Base-by-base conservation (phyloP, 2,329 filamentous ascomycete genomes). In the Mollisiaceae sp. region DNA sequence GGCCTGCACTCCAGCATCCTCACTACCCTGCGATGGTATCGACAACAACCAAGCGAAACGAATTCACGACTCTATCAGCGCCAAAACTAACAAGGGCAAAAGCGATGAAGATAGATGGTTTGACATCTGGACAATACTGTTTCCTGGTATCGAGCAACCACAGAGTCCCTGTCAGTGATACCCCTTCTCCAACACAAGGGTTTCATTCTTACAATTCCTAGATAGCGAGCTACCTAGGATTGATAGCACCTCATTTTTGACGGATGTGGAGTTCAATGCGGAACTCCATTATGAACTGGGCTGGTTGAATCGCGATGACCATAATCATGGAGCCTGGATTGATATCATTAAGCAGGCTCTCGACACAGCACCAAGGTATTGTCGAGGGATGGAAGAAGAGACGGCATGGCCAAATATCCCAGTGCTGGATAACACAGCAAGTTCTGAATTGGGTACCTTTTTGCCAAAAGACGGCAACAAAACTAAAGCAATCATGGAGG, bases 51-150 rank as follows among this genome's bases (percentile, higher is more conserved):
- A 45, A 20, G 2, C 2, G 43, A 45, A 4, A n/a, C 43, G 14
- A 18, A 45, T 45, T 45, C 12, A 20, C 9, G 43, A n/a, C n/a
- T 18, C n/a, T 8, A 18, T 45, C 43, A 45, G n/a, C 8, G n/a
- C 43, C 43, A 20, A 8, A n/a, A 45, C 15, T 1, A 20, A 45
- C n/a, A n/a, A n/a, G 8, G 14, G 43, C 12, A 45, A 20, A 45
- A 45, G 15, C 43, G n/a, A 45, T n/a, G 43, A 18, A 45, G 22
- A 50, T 4, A 60, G 39, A 60, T 60, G 58, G 58, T 50, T 27
- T 35, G 58, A 60, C 4, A 60, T 60, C 14, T 60, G 58, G 58
- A n/a, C 24, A 9, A 60, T 60, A 18, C n/a, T 59, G 12, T 41
- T 59, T 59, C 57, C 57, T 20, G 57, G 39, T 41, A 12, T 45